Evolutionary conservation across 1,284 basidiomycete species (phyloP).

Genomic region (Sanghuangporus sanghuang): DNA sequence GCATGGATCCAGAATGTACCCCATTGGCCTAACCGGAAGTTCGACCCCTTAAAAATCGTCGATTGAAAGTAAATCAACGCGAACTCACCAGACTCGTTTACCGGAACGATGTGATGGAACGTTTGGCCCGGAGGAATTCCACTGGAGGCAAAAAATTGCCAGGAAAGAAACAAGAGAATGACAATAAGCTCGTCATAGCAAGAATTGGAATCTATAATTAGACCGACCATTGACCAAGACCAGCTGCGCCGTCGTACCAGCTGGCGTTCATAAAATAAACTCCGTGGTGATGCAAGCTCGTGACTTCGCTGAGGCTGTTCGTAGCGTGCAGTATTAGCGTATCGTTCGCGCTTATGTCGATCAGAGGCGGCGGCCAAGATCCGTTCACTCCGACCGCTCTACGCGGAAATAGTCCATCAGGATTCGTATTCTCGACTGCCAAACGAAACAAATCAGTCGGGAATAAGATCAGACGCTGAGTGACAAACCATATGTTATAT

Average conservation of each 20-base stretch:
- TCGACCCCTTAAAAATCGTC: no score
- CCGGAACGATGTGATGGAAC: conserved; percentile 80
- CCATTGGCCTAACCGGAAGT: conserved; percentile 39
- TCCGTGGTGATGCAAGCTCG: conserved; percentile 82
- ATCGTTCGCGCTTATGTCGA: conserved; percentile 71
- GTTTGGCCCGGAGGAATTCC: conserved; percentile 76
- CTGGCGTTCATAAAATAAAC: conserved; percentile 87
- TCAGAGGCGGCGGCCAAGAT: conserved; percentile 86
- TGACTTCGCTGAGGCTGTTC: conserved; percentile 62
- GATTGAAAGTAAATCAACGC: no score
- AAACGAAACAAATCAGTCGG: not conserved
- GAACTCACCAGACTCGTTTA: conserved; percentile 46
- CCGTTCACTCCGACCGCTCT: conserved; percentile 84
- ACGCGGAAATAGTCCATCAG: conserved; percentile 71
- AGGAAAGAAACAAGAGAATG: not conserved
- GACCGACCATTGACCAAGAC: conserved; percentile 74
- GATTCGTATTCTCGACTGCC: conserved; percentile 52
- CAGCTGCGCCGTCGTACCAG: conserved; percentile 86
- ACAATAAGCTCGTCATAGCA: no score
- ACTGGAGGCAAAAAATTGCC: conserved; percentile 33
- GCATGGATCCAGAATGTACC: conserved; percentile 91
- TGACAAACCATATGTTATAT: conserved; percentile 54
- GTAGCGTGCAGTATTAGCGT: conserved; percentile 69
- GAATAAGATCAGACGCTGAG: not conserved
- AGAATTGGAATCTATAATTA: not conserved